Evolutionary conservation across 345 rosid species (phyloP), one percentile per base, ranked within the genome.

Genomic region (Bretschneidera sinensis): DNA sequence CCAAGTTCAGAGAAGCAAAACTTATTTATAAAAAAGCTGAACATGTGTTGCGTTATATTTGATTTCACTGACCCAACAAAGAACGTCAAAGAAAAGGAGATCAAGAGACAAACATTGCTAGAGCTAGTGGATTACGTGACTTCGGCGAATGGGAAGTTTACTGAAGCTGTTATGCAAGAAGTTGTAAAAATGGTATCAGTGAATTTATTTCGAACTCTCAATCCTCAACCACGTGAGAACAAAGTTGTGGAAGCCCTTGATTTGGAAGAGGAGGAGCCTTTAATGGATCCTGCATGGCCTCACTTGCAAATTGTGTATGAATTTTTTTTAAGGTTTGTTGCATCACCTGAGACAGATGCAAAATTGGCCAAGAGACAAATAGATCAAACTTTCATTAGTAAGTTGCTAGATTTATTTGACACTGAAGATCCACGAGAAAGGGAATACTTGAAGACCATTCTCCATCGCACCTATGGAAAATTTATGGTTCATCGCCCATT

Each of bases 261-360:
- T 63, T 25, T 84, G 59, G 94, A 86, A 62, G 94, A 86, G 74
- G 89, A 86, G 55, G 94, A 86, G 65, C 84, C 87, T 23, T 68
- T 67, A 28, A 84, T 84, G 89, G 94, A 86, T 64, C 89, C 81
- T 31, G 84, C 87, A 17, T 86, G 94, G 94, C 84, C 89, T 65
- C 94, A 86, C 54, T 70, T 86, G 79, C 94, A 86, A 67, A 78
- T 82, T 66, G 87, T 82, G 47, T 84, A 84, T 51, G 94, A 86
- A 71, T 76, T 84, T 76, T 75, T 86, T 74, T 66, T 86, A 68
- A 84, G 89, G 72, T 82, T 84, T 54, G 78, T 86, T 63, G 85
- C 87, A 59, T 87, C 95, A 0, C 79, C 95, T 1, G 95, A 87
- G 58, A 82, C 85, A 21, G 95, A 87, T 65, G 83, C 88, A 21